phyloP scores from a whole-genome alignment of 441 rosid genomes.

The Hura crepitans region DNA sequence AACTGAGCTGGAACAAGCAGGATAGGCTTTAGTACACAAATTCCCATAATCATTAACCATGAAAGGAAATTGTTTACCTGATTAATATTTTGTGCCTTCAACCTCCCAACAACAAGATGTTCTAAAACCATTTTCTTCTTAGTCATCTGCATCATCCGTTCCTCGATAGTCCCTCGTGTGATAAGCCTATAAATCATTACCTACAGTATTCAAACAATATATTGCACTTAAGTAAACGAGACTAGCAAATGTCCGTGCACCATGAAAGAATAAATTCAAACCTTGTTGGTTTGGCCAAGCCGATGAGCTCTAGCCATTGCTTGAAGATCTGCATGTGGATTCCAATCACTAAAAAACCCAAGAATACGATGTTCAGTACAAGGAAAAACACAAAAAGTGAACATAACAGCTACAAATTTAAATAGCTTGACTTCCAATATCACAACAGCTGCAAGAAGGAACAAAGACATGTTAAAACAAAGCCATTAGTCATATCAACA shows the following conservation, averaged over 20 bases:
- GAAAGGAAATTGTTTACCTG: conserved; percentile 87
- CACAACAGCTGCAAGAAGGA: conserved; percentile 9
- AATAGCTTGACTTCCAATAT: neutral
- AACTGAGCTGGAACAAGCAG: too few species aligned
- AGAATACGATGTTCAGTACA: conserved; percentile 11
- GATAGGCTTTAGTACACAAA: too few species aligned
- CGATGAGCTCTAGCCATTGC: conserved; percentile 99
- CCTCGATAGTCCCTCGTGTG: conserved; percentile 91
- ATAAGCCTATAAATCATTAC: conserved; percentile 94
- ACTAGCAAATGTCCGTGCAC: neutral
- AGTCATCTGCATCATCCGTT: conserved; percentile 98
- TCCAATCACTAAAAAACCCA: conserved; percentile 80
- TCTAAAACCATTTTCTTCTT: conserved; percentile 99
- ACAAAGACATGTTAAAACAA: neutral
- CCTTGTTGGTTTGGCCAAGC: conserved; percentile 98
- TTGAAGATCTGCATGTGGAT: conserved; percentile 98
- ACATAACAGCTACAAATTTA: neutral
- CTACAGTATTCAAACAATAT: conserved; percentile 40
- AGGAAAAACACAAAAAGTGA: conserved; percentile 13
- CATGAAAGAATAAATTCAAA: conserved; percentile 28
- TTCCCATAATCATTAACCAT: conserved; percentile 9
- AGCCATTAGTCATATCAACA: conserved; percentile 8
- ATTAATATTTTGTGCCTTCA: conserved; percentile 91
- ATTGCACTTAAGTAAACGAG: conserved; percentile 7
- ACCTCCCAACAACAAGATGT: conserved; percentile 98